A percentile compares a stretch with the other conserved stretches of the same genome.
phyloP scores from a whole-genome alignment of 305 asterid genomes.

The Plantago lanceolata region DNA sequence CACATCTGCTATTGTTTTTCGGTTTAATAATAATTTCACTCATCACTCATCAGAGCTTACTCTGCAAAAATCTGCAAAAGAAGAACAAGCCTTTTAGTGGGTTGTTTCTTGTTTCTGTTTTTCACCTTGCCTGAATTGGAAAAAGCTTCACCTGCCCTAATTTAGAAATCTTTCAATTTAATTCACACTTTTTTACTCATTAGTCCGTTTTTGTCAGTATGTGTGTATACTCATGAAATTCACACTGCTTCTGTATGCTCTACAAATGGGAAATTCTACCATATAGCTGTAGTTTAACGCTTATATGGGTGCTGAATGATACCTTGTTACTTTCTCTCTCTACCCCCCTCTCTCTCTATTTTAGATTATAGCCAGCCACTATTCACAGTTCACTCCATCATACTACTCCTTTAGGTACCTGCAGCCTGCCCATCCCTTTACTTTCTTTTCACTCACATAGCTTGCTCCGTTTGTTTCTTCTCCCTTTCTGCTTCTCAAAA shows the following conservation, averaged over 20 bases:
- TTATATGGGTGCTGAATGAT: no score
- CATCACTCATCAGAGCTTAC: neutral
- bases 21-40: no score
- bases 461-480: neutral
- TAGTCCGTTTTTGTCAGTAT: neutral
- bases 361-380: neutral
- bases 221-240: conserved; percentile 1
- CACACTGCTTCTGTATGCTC: neutral
- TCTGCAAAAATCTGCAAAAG: neutral
- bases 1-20: neutral
- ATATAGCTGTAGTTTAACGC: conserved; percentile 1
- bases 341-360: no score
- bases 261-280: neutral
- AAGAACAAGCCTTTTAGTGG: neutral
- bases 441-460: conserved; percentile 6
- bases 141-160: no score
- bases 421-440: no score
- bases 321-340: neutral
- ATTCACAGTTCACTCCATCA: neutral
- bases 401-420: neutral
- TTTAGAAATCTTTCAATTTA: no score
- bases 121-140: neutral
- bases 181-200: neutral
- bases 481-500: conserved; percentile 1
- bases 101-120: neutral